phyloP scores from a whole-genome alignment of 116 monocot genomes.

The Posidonia oceanica region DNA sequence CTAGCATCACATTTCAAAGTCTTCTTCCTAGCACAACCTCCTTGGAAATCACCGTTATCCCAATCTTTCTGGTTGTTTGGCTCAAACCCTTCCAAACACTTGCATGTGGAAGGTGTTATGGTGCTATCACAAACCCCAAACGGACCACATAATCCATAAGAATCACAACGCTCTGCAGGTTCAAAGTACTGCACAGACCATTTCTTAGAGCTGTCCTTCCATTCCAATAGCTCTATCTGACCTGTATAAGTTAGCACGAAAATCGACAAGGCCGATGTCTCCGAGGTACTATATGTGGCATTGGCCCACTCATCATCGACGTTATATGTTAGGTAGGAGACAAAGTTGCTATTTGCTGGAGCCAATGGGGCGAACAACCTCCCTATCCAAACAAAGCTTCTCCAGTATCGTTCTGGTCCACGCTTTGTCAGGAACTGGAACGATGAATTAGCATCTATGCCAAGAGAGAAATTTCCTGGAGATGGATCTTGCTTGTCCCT shows the following conservation, averaged over 20 bases:
- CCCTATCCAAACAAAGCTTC: slow-evolving; percentile 13
- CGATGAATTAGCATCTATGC: slow-evolving; percentile 1
- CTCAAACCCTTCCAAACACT: slow-evolving; percentile 5
- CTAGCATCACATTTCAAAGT: not conserved
- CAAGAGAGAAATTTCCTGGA: slow-evolving; percentile 16
- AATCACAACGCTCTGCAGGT: not conserved
- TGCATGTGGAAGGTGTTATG: slow-evolving; percentile 2
- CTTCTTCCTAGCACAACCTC: slow-evolving; percentile 4
- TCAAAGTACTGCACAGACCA: not conserved
- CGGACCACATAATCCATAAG: not conserved
- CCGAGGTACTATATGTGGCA: not conserved
- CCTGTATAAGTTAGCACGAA: not conserved
- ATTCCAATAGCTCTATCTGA: not conserved
- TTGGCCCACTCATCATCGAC: not conserved
- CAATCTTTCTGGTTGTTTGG: slow-evolving; percentile 1
- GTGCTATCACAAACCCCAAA: not conserved
- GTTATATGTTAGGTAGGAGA: not conserved
- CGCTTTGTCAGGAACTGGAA: slow-evolving; percentile 6
- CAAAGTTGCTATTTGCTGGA: not conserved
- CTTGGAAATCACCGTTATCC: not conserved
- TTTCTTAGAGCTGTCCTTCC: not conserved
- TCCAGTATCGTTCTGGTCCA: slow-evolving; percentile 6
- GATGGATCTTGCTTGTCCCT: slow-evolving; percentile 2
- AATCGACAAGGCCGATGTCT: not conserved
- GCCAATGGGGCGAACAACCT: not conserved